Percentiles rank a stretch among this genome's conserved stretches.
These are phyloP conservation scores for Microdochium nivale DNA, from an alignment of 2,329 filamentous ascomycete species.

Conservation along the genomic window DNA sequence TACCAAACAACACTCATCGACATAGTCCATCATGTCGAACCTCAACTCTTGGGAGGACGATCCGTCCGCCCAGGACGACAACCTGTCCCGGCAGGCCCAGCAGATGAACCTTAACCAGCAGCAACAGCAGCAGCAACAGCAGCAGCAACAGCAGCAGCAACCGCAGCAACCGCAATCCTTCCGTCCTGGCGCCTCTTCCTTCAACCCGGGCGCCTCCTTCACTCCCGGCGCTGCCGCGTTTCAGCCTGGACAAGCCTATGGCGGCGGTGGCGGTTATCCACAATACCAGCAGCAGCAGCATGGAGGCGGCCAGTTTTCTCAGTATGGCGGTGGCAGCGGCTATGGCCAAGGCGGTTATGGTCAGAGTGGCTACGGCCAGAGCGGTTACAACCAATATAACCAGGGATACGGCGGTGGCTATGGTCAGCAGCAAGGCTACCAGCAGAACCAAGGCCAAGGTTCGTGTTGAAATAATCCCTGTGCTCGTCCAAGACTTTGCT, in stretches of 20 bases:
- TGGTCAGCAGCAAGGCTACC: constrained; percentile 34
- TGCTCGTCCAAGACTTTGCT: constrained; percentile 8
- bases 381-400: constrained; percentile 36
- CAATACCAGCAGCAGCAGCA: constrained; percentile 50
- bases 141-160: constrained; percentile 27
- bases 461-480: constrained; percentile 1
- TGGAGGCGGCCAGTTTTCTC: constrained; percentile 41
- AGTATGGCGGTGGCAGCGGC: constrained; percentile 36
- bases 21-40: constrained; percentile 60
- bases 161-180: constrained; percentile 32
- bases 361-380: constrained; percentile 36
- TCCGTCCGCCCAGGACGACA: constrained; percentile 66
- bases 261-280: constrained; percentile 44
- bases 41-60: constrained; percentile 95
- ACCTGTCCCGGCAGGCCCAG: constrained; percentile 68
- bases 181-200: constrained; percentile 42
- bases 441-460: constrained; percentile 28
- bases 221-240: constrained; percentile 64
- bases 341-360: constrained; percentile 18
- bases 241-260: constrained; percentile 63
- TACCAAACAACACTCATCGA: constrained; percentile 8
- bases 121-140: constrained; percentile 28
- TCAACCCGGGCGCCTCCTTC: constrained; percentile 64
- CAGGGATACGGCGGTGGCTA: constrained; percentile 45
- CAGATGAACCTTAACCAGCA: constrained; percentile 64